phyloP scores from a whole-genome alignment of 1,284 basidiomycete genomes.

The Grifola frondosa region DNA sequence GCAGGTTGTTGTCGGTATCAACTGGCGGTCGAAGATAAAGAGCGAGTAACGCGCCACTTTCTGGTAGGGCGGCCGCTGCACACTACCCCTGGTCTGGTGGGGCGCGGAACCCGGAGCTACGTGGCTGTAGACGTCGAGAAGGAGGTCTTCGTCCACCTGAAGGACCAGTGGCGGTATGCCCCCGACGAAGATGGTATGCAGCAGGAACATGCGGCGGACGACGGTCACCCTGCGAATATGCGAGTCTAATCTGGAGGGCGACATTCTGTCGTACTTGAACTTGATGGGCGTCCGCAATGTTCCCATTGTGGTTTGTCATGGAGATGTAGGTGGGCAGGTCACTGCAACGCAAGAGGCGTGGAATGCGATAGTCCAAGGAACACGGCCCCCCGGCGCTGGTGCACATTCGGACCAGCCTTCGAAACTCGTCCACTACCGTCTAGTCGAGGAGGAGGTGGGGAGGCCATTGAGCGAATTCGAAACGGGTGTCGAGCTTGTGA shows the following conservation, averaged over 20 bases:
- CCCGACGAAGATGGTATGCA: not conserved
- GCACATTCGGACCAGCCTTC: not conserved
- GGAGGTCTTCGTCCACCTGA: not conserved
- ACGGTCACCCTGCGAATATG: not conserved
- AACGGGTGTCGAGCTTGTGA: slow-evolving; percentile 1
- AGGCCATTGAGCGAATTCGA: not conserved
- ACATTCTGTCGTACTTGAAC: slow-evolving; percentile 1
- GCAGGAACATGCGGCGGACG: too few relatives aligned
- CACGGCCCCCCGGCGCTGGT: too few relatives aligned
- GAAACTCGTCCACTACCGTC: slow-evolving; percentile 7
- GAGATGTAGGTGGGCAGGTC: not conserved
- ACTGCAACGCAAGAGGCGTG: too few relatives aligned
- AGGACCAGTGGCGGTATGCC: slow-evolving; percentile 5
- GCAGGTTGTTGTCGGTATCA: too few relatives aligned
- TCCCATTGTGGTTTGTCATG: slow-evolving; percentile 4
- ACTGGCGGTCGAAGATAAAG: too few relatives aligned
- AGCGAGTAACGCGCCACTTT: too few relatives aligned
- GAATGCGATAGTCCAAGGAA: too few relatives aligned
- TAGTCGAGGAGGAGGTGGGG: slow-evolving; percentile 11
- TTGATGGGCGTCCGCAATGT: not conserved
- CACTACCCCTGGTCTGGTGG: not conserved
- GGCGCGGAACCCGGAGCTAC: slow-evolving; percentile 1
- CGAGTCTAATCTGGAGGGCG: slow-evolving; percentile 5
- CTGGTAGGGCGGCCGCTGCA: not conserved
- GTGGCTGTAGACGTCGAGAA: not conserved